Conservation (phyloP, 257 asterid genomes). For the Handroanthus guayacan region DNA sequence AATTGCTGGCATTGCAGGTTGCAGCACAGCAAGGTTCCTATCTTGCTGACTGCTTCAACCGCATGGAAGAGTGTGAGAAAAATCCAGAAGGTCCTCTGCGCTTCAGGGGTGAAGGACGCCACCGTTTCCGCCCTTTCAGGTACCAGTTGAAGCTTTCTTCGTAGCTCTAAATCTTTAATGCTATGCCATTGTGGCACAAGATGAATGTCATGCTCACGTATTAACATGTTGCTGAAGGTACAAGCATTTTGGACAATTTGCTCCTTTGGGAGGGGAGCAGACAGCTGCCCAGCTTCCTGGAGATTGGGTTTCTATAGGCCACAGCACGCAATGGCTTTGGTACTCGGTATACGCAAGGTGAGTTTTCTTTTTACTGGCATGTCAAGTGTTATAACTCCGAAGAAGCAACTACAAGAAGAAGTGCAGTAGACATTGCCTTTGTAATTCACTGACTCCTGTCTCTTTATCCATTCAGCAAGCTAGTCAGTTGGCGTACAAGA, state of each 20-base stretch:
- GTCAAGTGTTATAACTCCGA: neutral
- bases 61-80: conserved; percentile 19
- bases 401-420: too few species aligned
- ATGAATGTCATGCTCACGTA: conserved; percentile 8
- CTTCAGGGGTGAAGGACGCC: conserved; percentile 72
- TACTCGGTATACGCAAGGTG: conserved; percentile 60
- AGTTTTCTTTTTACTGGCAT: neutral
- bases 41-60: conserved; percentile 58
- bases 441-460: neutral
- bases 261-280: conserved; percentile 73
- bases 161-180: neutral
- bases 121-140: conserved; percentile 68
- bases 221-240: conserved; percentile 51
- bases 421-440: neutral
- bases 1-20: conserved; percentile 47
- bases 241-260: conserved; percentile 70
- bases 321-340: conserved; percentile 44
- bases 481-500: conserved; percentile 78
- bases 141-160: conserved; percentile 29
- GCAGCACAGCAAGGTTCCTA: conserved; percentile 76
- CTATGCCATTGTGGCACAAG: neutral
- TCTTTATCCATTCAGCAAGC: conserved; percentile 53
- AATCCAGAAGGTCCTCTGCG: conserved; percentile 78
- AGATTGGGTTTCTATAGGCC: conserved; percentile 77
- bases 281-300: conserved; percentile 75